A percentile compares a stretch with the other conserved stretches of the same genome.
Evolutionary conservation across 179 eudicot genomes (phyloP).

Genomic region (Beta macrorhiza): DNA sequence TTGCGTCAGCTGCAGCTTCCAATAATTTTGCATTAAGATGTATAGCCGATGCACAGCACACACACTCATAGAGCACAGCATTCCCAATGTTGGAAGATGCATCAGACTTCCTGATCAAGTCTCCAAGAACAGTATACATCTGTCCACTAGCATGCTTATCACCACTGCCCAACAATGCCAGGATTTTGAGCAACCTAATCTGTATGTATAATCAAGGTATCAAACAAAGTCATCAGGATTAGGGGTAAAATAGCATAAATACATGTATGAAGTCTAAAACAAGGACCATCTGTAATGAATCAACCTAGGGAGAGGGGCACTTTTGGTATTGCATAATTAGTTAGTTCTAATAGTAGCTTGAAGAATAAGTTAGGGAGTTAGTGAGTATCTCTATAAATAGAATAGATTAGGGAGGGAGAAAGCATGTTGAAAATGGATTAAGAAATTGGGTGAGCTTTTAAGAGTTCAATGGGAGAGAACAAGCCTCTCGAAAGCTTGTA

Average conservation of each 20-base stretch:
- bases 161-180: conserved; percentile 79
- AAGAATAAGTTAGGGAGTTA: too few relatives aligned
- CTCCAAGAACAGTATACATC: conserved; percentile 88
- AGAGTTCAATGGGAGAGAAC: too few relatives aligned
- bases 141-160: conserved; percentile 94
- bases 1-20: conserved; percentile 85
- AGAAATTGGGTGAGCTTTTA: too few relatives aligned
- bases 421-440: too few relatives aligned
- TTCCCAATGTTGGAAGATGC: conserved; percentile 83
- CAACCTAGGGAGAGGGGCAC: too few relatives aligned
- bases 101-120: conserved; percentile 82
- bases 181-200: conserved; percentile 91
- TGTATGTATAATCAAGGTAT: conserved; percentile 49
- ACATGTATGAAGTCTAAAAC: not conserved
- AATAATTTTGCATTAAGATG: conserved; percentile 69
- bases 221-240: not conserved
- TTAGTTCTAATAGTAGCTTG: too few relatives aligned
- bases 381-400: too few relatives aligned
- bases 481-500: too few relatives aligned
- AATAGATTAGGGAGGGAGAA: too few relatives aligned
- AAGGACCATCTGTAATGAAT: not conserved
- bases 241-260: not conserved
- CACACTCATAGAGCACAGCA: conserved; percentile 90
- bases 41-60: conserved; percentile 81
- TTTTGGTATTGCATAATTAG: too few relatives aligned